phyloP scores from a whole-genome alignment of 257 asterid species.

The Forsythia suspensa region DNA sequence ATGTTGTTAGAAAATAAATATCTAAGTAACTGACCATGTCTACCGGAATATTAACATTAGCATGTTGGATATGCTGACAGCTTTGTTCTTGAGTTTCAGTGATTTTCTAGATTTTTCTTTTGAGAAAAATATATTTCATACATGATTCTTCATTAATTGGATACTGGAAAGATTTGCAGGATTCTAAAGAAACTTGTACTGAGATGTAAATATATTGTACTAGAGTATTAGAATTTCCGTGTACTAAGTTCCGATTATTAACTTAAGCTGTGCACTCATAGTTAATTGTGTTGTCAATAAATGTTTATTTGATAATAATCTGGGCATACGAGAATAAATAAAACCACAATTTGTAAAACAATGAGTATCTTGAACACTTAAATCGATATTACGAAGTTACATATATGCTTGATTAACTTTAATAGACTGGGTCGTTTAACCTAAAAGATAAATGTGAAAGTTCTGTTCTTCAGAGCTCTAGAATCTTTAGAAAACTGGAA shows the following conservation, averaged over 20 bases:
- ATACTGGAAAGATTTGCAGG: background rate
- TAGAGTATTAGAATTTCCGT: background rate
- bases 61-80: background rate
- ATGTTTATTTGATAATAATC: background rate
- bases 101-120: conserved; percentile 5
- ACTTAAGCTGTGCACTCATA: conserved; percentile 6
- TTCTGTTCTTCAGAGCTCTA: conserved; percentile 9
- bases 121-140: background rate
- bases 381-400: background rate
- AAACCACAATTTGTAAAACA: background rate
- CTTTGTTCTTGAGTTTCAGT: conserved; percentile 5
- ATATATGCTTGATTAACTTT: conserved; percentile 10
- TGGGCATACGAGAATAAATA: conserved; percentile 1
- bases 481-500: conserved; percentile 8
- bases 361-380: background rate
- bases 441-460: conserved; percentile 17
- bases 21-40: conserved; percentile 9
- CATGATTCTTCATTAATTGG: background rate
- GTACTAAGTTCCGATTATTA: background rate
- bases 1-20: background rate
- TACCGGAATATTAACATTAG: conserved; percentile 5
- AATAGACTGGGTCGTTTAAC: conserved; percentile 5
- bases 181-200: background rate
- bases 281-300: background rate
- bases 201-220: conserved; percentile 1